These are phyloP conservation scores for Lachancea sp. DNA, from an alignment of 805 yeast species.

Conservation along the genomic window DNA sequence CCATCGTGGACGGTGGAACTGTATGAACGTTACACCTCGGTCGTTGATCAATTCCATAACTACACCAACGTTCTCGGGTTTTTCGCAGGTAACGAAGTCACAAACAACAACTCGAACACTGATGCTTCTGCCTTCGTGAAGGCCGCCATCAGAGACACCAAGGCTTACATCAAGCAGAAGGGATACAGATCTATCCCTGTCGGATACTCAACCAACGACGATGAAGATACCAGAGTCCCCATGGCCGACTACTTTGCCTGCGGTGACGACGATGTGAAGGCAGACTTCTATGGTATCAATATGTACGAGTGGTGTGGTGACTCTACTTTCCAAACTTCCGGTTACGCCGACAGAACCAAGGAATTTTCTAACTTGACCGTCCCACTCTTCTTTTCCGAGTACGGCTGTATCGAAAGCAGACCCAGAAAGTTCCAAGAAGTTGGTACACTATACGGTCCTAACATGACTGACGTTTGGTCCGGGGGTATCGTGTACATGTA, in stretches of 20 bases:
- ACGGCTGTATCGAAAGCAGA: slow-evolving; percentile 64
- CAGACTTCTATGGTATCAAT: slow-evolving; percentile 83
- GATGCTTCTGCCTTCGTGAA: slow-evolving; percentile 76
- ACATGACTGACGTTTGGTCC: slow-evolving; percentile 82
- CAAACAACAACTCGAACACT: slow-evolving; percentile 59
- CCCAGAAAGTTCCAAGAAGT: slow-evolving; percentile 76
- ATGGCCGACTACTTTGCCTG: slow-evolving; percentile 74
- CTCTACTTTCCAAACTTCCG: slow-evolving; percentile 52
- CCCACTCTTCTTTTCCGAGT: slow-evolving; percentile 76
- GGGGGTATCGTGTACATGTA: slow-evolving; percentile 89
- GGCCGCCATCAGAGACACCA: slow-evolving; percentile 76
- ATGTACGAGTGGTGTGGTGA: slow-evolving; percentile 87
- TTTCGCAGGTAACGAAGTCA: slow-evolving; percentile 83
- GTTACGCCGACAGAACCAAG: slow-evolving; percentile 58
- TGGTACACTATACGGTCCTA: slow-evolving; percentile 50
- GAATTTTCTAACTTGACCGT: slow-evolving; percentile 60
- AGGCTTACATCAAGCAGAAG: slow-evolving; percentile 53
- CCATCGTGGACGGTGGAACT: slow-evolving; percentile 63
- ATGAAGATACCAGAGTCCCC: slow-evolving; percentile 53
- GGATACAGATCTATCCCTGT: slow-evolving; percentile 68
- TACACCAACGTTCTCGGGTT: slow-evolving; percentile 73
- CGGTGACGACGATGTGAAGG: slow-evolving; percentile 56
- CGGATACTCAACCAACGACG: slow-evolving; percentile 80
- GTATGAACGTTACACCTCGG: slow-evolving; percentile 60
- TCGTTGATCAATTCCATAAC: slow-evolving; percentile 60